Conservation (phyloP, 75 land plant genomes). For the Adiantum capillusveneris region DNA sequence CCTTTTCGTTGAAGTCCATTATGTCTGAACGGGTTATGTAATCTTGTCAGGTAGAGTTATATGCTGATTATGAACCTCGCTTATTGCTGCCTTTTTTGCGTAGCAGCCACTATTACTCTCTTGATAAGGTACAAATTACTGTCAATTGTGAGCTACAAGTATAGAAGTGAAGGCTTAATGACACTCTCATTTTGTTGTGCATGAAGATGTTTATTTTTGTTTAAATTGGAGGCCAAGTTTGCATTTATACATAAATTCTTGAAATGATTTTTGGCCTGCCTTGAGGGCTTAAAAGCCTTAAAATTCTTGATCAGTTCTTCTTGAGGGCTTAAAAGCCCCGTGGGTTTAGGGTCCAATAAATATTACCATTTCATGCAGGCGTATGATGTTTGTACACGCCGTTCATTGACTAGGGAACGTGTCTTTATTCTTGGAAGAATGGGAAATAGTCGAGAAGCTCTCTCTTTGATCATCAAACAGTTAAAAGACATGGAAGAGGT, state of each 20-base stretch:
- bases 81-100: conserved; percentile 85
- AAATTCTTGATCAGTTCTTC: too few relatives aligned
- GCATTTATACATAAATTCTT: too few relatives aligned
- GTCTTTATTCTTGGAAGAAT: conserved; percentile 92
- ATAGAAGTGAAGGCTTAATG: too few relatives aligned
- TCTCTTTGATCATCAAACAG: conserved; percentile 78
- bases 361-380: conserved; percentile 43
- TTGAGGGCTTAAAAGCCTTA: too few relatives aligned
- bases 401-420: conserved; percentile 69
- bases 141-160: too few relatives aligned
- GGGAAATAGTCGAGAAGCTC: conserved; percentile 87
- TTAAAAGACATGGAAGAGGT: conserved; percentile 91
- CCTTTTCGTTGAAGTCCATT: neutral
- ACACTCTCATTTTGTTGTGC: too few relatives aligned
- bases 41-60: conserved; percentile 76
- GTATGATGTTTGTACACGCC: conserved; percentile 84
- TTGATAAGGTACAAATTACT: conserved; percentile 85
- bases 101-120: conserved; percentile 82
- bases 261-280: too few relatives aligned
- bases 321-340: too few relatives aligned
- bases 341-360: too few relatives aligned
- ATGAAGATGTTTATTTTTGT: too few relatives aligned
- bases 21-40: neutral
- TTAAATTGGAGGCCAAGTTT: too few relatives aligned
- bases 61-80: conserved; percentile 90